Percentiles rank a stretch among this genome's conserved stretches.
phyloP scores from a whole-genome alignment of 495 filamentous ascomycete genomes.

The Hypoxylon lienhwacheense region DNA sequence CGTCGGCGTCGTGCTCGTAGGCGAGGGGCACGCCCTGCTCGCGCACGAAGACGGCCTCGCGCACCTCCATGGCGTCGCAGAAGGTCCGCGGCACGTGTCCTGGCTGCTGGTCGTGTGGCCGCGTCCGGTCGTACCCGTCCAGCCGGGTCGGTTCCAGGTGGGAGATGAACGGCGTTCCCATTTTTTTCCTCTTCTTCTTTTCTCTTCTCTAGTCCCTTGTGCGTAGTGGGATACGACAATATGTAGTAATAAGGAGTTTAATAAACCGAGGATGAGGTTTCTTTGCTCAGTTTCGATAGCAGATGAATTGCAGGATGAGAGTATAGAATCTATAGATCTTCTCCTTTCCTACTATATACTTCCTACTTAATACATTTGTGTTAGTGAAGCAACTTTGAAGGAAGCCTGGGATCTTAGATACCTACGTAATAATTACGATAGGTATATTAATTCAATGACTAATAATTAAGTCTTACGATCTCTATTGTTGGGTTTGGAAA shows the following conservation, averaged over 20 bases:
- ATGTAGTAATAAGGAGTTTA: too few relatives aligned
- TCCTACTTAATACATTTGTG: too few relatives aligned
- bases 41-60: constrained; percentile 72
- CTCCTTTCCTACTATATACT: too few relatives aligned
- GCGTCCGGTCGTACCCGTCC: constrained; percentile 48
- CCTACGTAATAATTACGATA: too few relatives aligned
- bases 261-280: too few relatives aligned
- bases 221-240: too few relatives aligned
- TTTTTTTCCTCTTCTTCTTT: constrained; percentile 6
- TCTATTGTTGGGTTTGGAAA: neutral
- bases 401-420: too few relatives aligned
- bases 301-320: too few relatives aligned
- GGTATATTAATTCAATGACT: constrained; percentile 7
- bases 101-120: constrained; percentile 48
- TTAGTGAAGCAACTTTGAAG: too few relatives aligned
- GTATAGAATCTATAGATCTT: too few relatives aligned
- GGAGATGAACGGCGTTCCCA: constrained; percentile 52
- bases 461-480: constrained; percentile 4
- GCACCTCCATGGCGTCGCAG: constrained; percentile 75
- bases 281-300: too few relatives aligned
- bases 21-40: constrained; percentile 71
- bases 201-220: neutral
- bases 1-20: constrained; percentile 78
- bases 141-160: constrained; percentile 52
- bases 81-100: constrained; percentile 61